A percentile compares a stretch with the other conserved stretches of the same genome.
phyloP scores from a whole-genome alignment of 371 early-diverging fungal species.

The Smittium culicis region DNA sequence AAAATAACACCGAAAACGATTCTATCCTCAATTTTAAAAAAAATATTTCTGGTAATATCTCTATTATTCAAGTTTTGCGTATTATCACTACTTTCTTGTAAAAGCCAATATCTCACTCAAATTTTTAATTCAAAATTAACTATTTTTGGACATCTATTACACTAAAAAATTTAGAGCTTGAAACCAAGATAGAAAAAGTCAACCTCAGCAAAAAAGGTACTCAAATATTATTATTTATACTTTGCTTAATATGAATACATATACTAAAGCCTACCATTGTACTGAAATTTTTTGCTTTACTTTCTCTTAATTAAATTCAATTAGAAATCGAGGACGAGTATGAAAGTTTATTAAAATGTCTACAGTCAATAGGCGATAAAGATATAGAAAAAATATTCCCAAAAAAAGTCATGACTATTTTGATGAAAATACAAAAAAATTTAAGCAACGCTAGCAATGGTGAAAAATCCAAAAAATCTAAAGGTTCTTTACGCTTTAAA shows the following conservation, averaged over 20 bases:
- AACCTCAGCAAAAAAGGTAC: background rate
- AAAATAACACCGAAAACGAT: background rate
- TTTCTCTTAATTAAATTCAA: no score
- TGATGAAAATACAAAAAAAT: background rate
- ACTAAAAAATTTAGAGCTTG: background rate
- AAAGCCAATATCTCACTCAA: no score
- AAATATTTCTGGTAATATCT: background rate
- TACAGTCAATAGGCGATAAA: background rate
- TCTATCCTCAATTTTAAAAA: background rate
- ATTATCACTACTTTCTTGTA: no score
- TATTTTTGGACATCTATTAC: no score
- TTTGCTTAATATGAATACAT: no score
- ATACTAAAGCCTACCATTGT: no score
- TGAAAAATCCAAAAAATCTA: background rate
- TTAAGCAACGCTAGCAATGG: background rate
- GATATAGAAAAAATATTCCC: background rate
- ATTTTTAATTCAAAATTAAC: no score
- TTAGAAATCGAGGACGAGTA: background rate
- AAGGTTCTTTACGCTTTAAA: background rate
- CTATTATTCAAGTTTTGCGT: conserved; percentile 2
- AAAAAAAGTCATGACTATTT: background rate
- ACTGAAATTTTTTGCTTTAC: background rate
- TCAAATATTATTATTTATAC: no score
- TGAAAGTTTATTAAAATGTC: background rate
- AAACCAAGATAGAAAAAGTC: background rate